Percentiles rank a stretch among this genome's conserved stretches.
phyloP scores from a whole-genome alignment of 495 filamentous ascomycete species.

The Penicillium dipodomyicola region DNA sequence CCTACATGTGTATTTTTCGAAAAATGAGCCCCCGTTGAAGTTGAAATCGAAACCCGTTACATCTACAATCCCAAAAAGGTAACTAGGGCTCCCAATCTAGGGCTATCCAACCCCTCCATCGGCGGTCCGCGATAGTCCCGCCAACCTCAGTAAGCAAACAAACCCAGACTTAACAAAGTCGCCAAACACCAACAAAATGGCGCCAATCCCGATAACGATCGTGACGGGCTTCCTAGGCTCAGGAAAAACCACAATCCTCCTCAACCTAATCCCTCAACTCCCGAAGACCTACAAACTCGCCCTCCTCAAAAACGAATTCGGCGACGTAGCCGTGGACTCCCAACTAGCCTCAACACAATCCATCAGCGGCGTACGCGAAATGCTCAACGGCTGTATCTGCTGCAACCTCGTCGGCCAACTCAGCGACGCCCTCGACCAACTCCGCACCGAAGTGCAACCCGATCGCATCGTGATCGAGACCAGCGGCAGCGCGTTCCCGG shows the following conservation, averaged over 20 bases:
- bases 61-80: not conserved
- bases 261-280: constrained; percentile 86
- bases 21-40: not conserved
- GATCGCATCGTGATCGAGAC: constrained; percentile 95
- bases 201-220: constrained; percentile 86
- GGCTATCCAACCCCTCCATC: constrained; percentile 12
- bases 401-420: constrained; percentile 96
- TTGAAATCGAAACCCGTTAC: not conserved
- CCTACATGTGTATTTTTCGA: too few species aligned
- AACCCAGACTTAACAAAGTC: not conserved
- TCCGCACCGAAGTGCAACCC: constrained; percentile 57
- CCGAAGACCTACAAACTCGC: constrained; percentile 75
- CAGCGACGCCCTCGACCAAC: constrained; percentile 69
- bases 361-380: constrained; percentile 85
- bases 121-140: not conserved
- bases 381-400: constrained; percentile 96
- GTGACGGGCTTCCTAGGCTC: constrained; percentile 93
- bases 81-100: constrained; percentile 6
- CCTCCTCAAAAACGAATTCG: constrained; percentile 98
- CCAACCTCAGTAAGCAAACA: constrained; percentile 1
- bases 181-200: constrained; percentile 32
- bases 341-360: constrained; percentile 77
- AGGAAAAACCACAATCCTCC: constrained; percentile 89
- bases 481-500: constrained; percentile 80
- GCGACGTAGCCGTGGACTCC: constrained; percentile 88